Percentiles rank a stretch among this genome's conserved stretches.
These are phyloP conservation scores for Intubia oerlemansii DNA, from an alignment of 2,329 filamentous ascomycete species.

Conservation along the genomic window DNA sequence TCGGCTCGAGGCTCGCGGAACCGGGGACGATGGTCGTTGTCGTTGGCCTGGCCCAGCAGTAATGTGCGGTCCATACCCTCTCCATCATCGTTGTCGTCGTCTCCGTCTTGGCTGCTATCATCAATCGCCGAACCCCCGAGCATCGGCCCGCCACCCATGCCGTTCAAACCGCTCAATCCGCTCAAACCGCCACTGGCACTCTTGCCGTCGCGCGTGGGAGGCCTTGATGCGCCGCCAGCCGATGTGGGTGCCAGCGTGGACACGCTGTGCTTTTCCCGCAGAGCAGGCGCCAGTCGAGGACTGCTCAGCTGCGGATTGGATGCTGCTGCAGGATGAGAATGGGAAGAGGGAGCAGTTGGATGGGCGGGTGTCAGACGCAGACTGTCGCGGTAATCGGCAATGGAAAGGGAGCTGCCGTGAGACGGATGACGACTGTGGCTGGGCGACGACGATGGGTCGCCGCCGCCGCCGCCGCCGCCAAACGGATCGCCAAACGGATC, in stretches of 20 bases:
- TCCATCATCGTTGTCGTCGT: slow-evolving; percentile 12
- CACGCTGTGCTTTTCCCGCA: slow-evolving; percentile 39
- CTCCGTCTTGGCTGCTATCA: slow-evolving; percentile 10
- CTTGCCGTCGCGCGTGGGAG: slow-evolving; percentile 32
- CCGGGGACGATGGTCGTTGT: slow-evolving; percentile 1
- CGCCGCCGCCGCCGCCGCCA: neutral
- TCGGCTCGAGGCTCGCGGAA: slow-evolving; percentile 54
- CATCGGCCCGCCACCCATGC: slow-evolving; percentile 4
- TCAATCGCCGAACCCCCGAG: slow-evolving; percentile 16
- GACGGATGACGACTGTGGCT: slow-evolving; percentile 12
- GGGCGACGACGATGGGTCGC: slow-evolving; percentile 1
- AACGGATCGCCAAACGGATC: too few species aligned
- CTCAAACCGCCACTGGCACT: neutral
- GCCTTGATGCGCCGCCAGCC: slow-evolving; percentile 22
- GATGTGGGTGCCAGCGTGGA: slow-evolving; percentile 38
- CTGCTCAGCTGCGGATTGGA: slow-evolving; percentile 1
- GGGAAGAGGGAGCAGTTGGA: slow-evolving; percentile 1
- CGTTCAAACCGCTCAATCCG: slow-evolving; percentile 4
- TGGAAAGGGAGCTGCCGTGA: slow-evolving; percentile 13
- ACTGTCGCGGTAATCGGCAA: slow-evolving; percentile 9
- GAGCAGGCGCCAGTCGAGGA: slow-evolving; percentile 10
- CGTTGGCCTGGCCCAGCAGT: slow-evolving; percentile 4
- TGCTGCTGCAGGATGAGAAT: too few species aligned
- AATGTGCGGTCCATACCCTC: slow-evolving; percentile 5
- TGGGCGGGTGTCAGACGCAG: slow-evolving; percentile 1